Conservation (phyloP, 306 rosid genomes). For the Malus domestica region DNA sequence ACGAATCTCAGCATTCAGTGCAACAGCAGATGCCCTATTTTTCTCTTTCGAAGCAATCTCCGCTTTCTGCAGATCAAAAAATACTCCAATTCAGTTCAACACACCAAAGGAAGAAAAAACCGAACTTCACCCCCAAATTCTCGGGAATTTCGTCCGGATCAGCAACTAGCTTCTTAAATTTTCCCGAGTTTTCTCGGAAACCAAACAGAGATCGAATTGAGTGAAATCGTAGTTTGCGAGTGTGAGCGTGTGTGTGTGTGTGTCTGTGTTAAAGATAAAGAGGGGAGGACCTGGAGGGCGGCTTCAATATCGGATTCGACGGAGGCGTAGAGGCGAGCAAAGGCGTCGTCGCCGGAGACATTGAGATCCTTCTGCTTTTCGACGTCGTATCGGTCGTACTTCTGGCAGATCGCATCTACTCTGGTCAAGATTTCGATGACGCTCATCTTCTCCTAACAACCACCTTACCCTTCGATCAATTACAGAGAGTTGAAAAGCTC, state of each 20-base stretch:
- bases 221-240: background rate
- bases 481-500: background rate
- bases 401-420: conserved; percentile 91
- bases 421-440: conserved; percentile 90
- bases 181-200: background rate
- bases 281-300: conserved; percentile 43
- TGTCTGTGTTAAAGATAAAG: background rate
- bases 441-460: conserved; percentile 42
- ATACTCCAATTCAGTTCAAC: background rate
- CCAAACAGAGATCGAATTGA: conserved; percentile 5
- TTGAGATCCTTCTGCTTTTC: conserved; percentile 72
- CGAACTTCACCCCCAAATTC: background rate
- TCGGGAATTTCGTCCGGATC: background rate
- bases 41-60: conserved; percentile 82
- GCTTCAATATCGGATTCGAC: conserved; percentile 79
- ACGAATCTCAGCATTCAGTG: conserved; percentile 97
- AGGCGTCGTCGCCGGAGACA: conserved; percentile 90
- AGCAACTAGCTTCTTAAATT: background rate
- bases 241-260: background rate
- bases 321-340: conserved; percentile 68
- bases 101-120: background rate
- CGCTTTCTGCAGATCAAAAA: conserved; percentile 66
- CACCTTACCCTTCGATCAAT: too few relatives aligned
- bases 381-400: conserved; percentile 84
- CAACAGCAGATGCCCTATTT: conserved; percentile 80